Evolutionary conservation across 163 green algal species (phyloP).

Genomic region (Prototheca cutis): DNA sequence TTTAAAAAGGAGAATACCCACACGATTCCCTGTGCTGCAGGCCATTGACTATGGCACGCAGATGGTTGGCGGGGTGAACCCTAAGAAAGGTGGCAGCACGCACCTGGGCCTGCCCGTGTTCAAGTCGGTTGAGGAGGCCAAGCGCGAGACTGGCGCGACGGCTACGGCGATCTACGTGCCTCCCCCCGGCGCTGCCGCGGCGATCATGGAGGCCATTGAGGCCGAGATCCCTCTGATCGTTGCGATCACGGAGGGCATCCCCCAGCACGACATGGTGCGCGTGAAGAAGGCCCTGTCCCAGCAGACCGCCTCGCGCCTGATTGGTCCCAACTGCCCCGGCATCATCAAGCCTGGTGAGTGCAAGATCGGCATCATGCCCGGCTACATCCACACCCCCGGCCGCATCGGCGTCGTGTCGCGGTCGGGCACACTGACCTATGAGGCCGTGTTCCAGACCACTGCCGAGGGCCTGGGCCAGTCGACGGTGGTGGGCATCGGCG

Average conservation of each 20-base stretch:
- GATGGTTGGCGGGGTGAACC: conserved; percentile 98
- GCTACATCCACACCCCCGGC: conserved; percentile 96
- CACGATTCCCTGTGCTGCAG: too few relatives aligned
- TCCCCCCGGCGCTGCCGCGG: conserved; percentile 81
- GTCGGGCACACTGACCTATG: conserved; percentile 96
- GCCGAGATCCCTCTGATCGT: conserved; percentile 93
- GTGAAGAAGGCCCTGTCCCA: conserved; percentile 78
- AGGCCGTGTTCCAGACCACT: conserved; percentile 89
- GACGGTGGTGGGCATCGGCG: conserved; percentile 96
- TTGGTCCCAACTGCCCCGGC: conserved; percentile 97
- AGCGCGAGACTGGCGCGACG: conserved; percentile 69
- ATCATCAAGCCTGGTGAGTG: conserved; percentile 99
- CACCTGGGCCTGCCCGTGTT: conserved; percentile 97
- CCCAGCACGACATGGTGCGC: conserved; percentile 89
- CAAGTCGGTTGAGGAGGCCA: conserved; percentile 63
- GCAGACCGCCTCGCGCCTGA: conserved; percentile 85
- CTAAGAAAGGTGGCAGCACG: conserved; percentile 86
- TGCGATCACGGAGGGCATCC: conserved; percentile 99
- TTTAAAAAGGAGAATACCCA: too few relatives aligned
- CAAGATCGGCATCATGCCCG: conserved; percentile 99
- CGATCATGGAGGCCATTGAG: conserved; percentile 88
- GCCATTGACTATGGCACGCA: conserved; percentile 91
- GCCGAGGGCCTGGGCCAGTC: conserved; percentile 86
- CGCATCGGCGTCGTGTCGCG: conserved; percentile 95
- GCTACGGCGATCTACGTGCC: conserved; percentile 95